Conservation (phyloP, 805 yeast species). For the Metschnikowia baotianmanensis region DNA sequence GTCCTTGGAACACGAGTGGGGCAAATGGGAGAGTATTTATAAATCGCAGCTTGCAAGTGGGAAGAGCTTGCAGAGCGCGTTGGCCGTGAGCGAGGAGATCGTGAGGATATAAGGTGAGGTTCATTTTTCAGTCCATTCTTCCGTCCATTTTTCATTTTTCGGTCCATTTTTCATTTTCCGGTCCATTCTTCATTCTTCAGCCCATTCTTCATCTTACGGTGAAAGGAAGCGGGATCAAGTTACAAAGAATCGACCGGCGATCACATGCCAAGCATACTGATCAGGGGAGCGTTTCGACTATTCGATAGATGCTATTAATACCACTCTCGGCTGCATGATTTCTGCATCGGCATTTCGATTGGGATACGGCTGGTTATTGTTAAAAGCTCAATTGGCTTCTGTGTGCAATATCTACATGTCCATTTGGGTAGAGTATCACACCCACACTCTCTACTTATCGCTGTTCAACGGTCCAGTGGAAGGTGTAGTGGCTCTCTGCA, state of each 20-base stretch:
- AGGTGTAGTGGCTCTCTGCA: constrained; percentile 69
- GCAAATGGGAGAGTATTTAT: constrained; percentile 34
- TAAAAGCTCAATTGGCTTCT: constrained; percentile 68
- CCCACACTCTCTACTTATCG: constrained; percentile 75
- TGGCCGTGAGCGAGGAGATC: constrained; percentile 12
- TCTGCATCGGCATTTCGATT: constrained; percentile 74
- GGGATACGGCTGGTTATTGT: constrained; percentile 63
- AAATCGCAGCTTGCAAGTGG: constrained; percentile 44
- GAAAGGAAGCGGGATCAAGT: too few relatives aligned
- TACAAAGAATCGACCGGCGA: too few relatives aligned
- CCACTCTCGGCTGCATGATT: constrained; percentile 73
- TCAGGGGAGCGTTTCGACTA: constrained; percentile 94
- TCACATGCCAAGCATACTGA: too few relatives aligned
- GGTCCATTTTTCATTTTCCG: too few relatives aligned
- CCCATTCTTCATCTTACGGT: too few relatives aligned
- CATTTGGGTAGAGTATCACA: constrained; percentile 96
- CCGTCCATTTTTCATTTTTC: too few relatives aligned
- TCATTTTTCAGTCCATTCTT: too few relatives aligned
- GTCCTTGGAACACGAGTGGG: constrained; percentile 35
- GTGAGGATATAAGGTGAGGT: constrained; percentile 1
- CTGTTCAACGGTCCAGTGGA: constrained; percentile 93
- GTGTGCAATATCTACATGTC: constrained; percentile 81
- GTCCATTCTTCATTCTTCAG: too few relatives aligned
- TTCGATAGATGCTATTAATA: constrained; percentile 70
- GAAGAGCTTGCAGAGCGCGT: constrained; percentile 9